phyloP scores from a whole-genome alignment of 73 alveolate genomes.

The Paramecium primaurelia region DNA sequence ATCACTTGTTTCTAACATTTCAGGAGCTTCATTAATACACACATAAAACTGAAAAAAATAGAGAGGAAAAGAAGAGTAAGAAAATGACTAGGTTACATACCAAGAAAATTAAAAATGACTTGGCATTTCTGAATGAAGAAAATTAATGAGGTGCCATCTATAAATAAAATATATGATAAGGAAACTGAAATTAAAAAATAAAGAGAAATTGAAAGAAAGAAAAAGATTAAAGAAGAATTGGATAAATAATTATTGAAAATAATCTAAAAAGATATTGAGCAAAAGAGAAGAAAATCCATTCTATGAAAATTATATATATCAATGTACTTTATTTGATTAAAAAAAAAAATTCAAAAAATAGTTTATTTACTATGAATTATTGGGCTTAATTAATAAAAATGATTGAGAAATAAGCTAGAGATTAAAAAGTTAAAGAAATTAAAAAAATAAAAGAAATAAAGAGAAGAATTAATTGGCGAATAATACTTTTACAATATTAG shows the following conservation, averaged over 20 bases:
- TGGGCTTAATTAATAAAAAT: constrained; percentile 25
- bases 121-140: constrained; percentile 61
- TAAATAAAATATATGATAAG: constrained; percentile 58
- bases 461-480: constrained; percentile 59
- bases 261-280: background rate
- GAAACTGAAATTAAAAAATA: constrained; percentile 43
- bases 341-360: constrained; percentile 26
- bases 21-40: constrained; percentile 62
- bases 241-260: constrained; percentile 47
- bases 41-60: constrained; percentile 45
- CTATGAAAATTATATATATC: background rate
- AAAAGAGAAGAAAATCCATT: constrained; percentile 32
- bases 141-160: constrained; percentile 62
- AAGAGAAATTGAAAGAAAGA: constrained; percentile 29
- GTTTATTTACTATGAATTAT: background rate
- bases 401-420: constrained; percentile 53
- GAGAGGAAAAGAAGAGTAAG: background rate
- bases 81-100: constrained; percentile 38
- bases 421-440: constrained; percentile 44
- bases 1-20: constrained; percentile 60
- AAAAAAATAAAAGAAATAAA: constrained; percentile 57
- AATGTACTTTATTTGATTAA: constrained; percentile 47
- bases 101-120: constrained; percentile 56
- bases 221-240: constrained; percentile 36
- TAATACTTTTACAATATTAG: background rate